Conservation (phyloP, 345 rosid species). For the Corchorus olitorius region DNA sequence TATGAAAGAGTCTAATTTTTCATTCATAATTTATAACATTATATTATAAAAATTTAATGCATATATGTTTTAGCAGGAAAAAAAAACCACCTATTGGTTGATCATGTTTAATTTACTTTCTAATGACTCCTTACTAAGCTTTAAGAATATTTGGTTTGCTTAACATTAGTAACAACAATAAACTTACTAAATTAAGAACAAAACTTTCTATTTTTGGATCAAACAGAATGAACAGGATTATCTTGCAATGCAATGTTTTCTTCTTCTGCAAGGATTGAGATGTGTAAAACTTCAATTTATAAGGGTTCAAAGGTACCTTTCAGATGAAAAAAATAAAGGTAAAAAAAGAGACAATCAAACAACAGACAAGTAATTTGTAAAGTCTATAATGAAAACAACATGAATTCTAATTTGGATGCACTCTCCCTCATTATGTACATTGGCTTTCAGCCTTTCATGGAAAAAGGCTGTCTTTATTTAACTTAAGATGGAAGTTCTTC, state of each 20-base stretch:
- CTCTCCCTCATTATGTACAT: slow-evolving; percentile 12
- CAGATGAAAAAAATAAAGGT: not conserved
- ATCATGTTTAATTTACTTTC: not conserved
- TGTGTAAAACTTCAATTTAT: not conserved
- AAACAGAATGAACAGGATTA: not conserved
- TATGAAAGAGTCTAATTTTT: too few relatives aligned
- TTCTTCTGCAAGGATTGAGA: not conserved
- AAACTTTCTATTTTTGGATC: not conserved
- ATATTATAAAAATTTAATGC: not conserved
- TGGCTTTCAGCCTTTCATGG: slow-evolving; percentile 1
- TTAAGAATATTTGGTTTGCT: not conserved
- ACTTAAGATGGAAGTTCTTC: not conserved
- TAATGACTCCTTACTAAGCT: not conserved
- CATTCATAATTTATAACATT: too few relatives aligned
- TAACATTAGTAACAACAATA: not conserved
- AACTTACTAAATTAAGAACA: not conserved
- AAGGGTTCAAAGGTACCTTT: slow-evolving; percentile 15
- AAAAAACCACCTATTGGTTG: not conserved
- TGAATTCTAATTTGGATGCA: slow-evolving; percentile 16
- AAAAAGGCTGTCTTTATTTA: not conserved
- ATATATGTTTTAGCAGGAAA: not conserved
- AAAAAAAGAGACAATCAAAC: slow-evolving; percentile 17
- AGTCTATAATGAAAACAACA: slow-evolving; percentile 9
- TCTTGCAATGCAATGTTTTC: not conserved
- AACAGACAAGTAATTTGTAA: not conserved